phyloP scores from a whole-genome alignment of 148 eudicot genomes.

The Gaultheria prostrata region DNA sequence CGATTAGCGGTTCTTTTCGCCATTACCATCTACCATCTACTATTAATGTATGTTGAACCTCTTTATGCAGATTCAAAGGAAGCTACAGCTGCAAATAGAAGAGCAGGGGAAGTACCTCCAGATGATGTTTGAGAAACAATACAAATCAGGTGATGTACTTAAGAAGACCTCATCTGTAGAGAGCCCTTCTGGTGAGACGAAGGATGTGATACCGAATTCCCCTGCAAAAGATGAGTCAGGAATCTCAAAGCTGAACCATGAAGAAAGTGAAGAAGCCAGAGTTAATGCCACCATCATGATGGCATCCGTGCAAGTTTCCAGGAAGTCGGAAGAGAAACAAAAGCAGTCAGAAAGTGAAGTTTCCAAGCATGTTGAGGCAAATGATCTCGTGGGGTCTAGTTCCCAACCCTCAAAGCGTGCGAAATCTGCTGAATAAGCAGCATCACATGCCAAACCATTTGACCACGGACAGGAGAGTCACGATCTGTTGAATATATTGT shows the following conservation, averaged over 20 bases:
- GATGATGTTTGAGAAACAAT: constrained; percentile 89
- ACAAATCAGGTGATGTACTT: constrained; percentile 40
- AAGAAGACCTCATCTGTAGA: constrained; percentile 43
- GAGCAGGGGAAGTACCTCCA: constrained; percentile 91
- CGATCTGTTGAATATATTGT: background rate
- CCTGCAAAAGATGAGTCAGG: constrained; percentile 27
- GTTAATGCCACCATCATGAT: constrained; percentile 26
- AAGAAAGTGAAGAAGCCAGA: constrained; percentile 18
- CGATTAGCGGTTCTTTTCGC: background rate
- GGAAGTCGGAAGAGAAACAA: constrained; percentile 30
- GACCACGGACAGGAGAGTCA: background rate
- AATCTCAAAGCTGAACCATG: constrained; percentile 25
- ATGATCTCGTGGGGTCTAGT: constrained; percentile 21
- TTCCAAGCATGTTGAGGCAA: constrained; percentile 19
- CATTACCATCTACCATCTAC: background rate
- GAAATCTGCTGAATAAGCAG: constrained; percentile 25
- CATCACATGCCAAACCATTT: constrained; percentile 24
- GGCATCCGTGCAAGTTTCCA: constrained; percentile 32
- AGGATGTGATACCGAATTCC: constrained; percentile 23
- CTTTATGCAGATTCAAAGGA: constrained; percentile 79
- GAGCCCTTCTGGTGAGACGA: constrained; percentile 33
- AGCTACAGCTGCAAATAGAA: constrained; percentile 81
- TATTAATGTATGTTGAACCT: background rate
- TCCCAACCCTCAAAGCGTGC: constrained; percentile 29
- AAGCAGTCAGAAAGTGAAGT: constrained; percentile 21